Evolutionary conservation across 768 basidiomycete genomes (phyloP), one percentile per base, ranked within the genome.

Genomic region (Tulasnella sp.): DNA sequence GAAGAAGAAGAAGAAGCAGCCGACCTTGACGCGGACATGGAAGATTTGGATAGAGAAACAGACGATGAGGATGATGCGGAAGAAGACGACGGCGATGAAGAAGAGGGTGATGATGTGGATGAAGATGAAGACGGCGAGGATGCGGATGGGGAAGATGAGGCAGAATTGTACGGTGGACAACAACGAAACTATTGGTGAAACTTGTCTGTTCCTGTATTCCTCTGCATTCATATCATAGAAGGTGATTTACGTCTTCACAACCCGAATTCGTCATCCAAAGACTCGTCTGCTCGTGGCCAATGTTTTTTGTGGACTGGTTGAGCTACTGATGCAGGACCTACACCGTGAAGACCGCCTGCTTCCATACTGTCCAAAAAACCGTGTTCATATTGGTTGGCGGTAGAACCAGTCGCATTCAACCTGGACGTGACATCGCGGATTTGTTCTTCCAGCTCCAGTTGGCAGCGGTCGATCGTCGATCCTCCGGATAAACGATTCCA

Each of bases 1-100:
- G 49, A 51, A 24, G 49, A 48, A 16, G 49, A 49, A n/a, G 53
- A 54, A 27, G 50, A 55, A 33, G 54, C 50, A 13, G 41, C 50
- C 10, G 54, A 55, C 29, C 53, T 55, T 28, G 50, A 55, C 25
- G 54, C 33, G 8, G 42, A 45, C 16, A 45, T 42, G 52, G 53
- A 54, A 37, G 27, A 54, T 28, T 27, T 40, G 33, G 47, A 48
- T 10, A 37, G 49, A 37, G 53, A 54, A 10, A 37, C 37, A 32
- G 54, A 53, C 15, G 39, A 32, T 2, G 54, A 55, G 5, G 54
- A 53, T 16, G 51, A 29, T 12, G 42, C 32, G 12, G 50, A 53
- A n/a, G 54, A 55, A 6, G 53, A 37, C n/a, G 53, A 43, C 5
- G 54, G 35, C 24, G 53, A 50, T 10, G 53, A 54, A 5, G 46